Evolutionary conservation across 768 basidiomycete genomes (phyloP), one percentile per base, ranked within the genome.

Genomic region (Gloeostereum incarnatum): DNA sequence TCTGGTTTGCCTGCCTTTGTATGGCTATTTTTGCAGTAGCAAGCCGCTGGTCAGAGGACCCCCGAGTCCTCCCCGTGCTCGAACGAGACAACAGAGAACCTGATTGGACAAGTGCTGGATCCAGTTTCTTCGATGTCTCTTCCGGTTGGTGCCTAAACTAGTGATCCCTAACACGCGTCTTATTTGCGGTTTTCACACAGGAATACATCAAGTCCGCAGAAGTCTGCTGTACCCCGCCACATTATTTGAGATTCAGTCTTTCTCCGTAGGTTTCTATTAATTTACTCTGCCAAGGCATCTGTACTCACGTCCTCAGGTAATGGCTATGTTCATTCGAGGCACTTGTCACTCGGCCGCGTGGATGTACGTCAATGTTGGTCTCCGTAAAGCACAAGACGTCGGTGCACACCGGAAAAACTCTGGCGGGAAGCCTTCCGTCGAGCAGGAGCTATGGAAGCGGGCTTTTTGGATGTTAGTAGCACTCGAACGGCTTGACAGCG

Each of bases 401-500:
- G 88, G 88, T 18, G 79, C 78, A 5, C 88, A 91, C 49, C 68
- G 78, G 34, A 59, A 60, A 3, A 48, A 52, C 5, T n/a, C n/a
- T n/a, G n/a, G n/a, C n/a, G n/a, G n/a, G n/a, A 57, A 55, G 44
- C 62, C 69, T 5, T 67, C 60, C 48, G 45, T 69, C 37, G 77
- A 83, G 30, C 71, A 75, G 25, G 84, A 89, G 45, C 62, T 83
- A 11, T 86, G 81, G 74, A 87, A 83, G 52, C 73, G 88, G 19
- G 78, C 77, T 0, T 86, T 88, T 51, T 87, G 82, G 83, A 71
- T 66, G 44, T 65, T 85, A 4, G 63, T 79, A 9, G 61, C 70
- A 5, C 66, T 74, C 36, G 82, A 85, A 45, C 71, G 78, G 26
- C 53, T 76, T 23, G 63, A 63, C 14, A 73, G 73, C 33, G 66